Evolutionary conservation across 768 basidiomycete species (phyloP).

Genomic region (Paxillus involutus): DNA sequence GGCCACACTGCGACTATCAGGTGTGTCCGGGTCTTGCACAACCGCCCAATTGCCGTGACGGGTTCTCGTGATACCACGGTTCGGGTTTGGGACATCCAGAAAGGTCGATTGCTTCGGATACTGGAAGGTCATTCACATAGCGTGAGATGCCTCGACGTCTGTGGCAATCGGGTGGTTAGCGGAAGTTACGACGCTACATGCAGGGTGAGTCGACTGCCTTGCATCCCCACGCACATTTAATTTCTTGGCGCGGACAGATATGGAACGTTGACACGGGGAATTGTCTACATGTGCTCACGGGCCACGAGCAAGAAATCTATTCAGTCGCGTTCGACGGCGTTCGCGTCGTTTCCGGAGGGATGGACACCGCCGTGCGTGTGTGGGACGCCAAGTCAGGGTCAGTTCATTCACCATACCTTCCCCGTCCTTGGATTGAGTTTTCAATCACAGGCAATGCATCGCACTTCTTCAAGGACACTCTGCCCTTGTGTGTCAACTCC

Average conservation of each 20-base stretch:
- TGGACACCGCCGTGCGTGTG: conserved; percentile 90
- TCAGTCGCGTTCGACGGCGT: conserved; percentile 88
- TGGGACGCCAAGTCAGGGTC: conserved; percentile 90
- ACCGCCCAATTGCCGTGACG: conserved; percentile 84
- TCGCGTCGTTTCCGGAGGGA: conserved; percentile 78
- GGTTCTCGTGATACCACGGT: conserved; percentile 87
- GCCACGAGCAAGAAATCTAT: conserved; percentile 90
- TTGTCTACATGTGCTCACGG: conserved; percentile 77
- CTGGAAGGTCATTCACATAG: conserved; percentile 78
- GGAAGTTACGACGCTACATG: conserved; percentile 93
- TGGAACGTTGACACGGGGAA: conserved; percentile 92
- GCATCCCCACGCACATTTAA: not conserved
- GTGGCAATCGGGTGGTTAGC: conserved; percentile 80
- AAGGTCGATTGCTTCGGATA: conserved; percentile 61
- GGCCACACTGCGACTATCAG: conserved; percentile 92
- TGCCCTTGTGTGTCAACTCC: conserved; percentile 88
- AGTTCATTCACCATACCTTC: conserved; percentile 23
- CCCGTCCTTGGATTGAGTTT: not conserved
- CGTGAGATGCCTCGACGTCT: conserved; percentile 88
- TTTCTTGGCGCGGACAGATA: conserved; percentile 43
- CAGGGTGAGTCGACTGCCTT: conserved; percentile 49
- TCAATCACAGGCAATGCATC: conserved; percentile 59
- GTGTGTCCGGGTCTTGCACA: conserved; percentile 84
- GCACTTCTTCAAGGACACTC: conserved; percentile 91
- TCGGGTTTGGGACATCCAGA: conserved; percentile 92